These are phyloP conservation scores for Orbilia brochopaga DNA, from an alignment of 2,329 filamentous ascomycete genomes.

Conservation along the genomic window DNA sequence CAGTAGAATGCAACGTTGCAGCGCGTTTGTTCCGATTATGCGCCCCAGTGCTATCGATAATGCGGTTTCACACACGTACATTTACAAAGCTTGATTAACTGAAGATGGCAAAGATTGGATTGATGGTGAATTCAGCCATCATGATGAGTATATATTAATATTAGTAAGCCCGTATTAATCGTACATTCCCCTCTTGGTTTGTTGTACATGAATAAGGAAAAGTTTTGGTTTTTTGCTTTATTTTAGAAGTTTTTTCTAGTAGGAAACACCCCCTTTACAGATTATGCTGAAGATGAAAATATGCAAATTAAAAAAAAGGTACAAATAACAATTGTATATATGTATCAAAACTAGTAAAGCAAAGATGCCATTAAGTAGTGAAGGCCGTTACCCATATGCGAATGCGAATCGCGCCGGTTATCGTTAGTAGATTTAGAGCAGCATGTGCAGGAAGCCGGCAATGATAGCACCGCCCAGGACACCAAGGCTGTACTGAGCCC, in stretches of 20 bases:
- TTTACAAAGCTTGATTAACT: too few relatives aligned
- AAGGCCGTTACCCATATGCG: not conserved
- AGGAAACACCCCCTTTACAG: not conserved
- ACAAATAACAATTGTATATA: not conserved
- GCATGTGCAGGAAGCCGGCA: conserved; percentile 10
- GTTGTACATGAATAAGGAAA: not conserved
- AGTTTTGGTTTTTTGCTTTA: not conserved
- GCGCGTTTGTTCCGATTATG: too few relatives aligned
- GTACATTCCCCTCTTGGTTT: not conserved
- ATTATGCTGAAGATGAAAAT: not conserved
- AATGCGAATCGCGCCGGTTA: not conserved
- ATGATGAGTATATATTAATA: too few relatives aligned
- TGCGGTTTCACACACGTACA: too few relatives aligned
- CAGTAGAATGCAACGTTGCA: too few relatives aligned
- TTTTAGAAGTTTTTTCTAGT: not conserved
- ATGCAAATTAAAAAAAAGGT: not conserved
- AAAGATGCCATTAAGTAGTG: not conserved
- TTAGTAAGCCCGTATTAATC: not conserved
- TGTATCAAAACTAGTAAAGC: conserved; percentile 8
- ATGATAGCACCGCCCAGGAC: conserved; percentile 26
- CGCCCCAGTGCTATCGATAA: too few relatives aligned
- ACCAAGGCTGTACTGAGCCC: conserved; percentile 30
- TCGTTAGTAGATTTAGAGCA: not conserved
- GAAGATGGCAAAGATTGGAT: too few relatives aligned
- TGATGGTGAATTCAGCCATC: too few relatives aligned